These are phyloP conservation scores for Schwanniomyces occidentalis DNA, from an alignment of 805 yeast species.

Conservation along the genomic window DNA sequence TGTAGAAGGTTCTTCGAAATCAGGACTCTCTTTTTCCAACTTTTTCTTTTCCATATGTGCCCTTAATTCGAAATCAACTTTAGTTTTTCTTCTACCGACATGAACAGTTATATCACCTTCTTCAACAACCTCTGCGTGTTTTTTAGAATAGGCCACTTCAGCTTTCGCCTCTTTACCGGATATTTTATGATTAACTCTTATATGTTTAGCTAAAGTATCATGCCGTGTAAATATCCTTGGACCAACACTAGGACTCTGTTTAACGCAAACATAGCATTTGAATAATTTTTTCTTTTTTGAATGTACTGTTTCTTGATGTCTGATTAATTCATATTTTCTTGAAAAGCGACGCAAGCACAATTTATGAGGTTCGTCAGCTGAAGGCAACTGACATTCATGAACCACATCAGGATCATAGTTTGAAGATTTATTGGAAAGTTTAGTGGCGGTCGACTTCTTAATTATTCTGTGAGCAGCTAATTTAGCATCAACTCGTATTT, in stretches of 20 bases:
- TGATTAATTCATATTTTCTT: slow-evolving; percentile 82
- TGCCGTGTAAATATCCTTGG: slow-evolving; percentile 87
- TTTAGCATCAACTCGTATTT: slow-evolving; percentile 22
- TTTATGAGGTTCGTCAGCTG: slow-evolving; percentile 42
- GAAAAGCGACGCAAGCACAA: slow-evolving; percentile 44
- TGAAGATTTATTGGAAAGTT: slow-evolving; percentile 32
- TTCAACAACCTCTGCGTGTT: slow-evolving; percentile 48
- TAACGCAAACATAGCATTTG: slow-evolving; percentile 85
- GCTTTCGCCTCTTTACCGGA: slow-evolving; percentile 49
- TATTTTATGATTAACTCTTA: slow-evolving; percentile 49
- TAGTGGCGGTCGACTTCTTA: slow-evolving; percentile 23
- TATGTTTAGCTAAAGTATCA: slow-evolving; percentile 92
- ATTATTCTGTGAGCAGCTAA: slow-evolving; percentile 29
- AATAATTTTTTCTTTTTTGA: slow-evolving; percentile 83
- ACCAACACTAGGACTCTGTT: slow-evolving; percentile 52
- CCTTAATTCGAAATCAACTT: slow-evolving; percentile 45
- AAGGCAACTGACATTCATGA: slow-evolving; percentile 47
- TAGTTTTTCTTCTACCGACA: slow-evolving; percentile 46
- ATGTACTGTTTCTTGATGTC: slow-evolving; percentile 97
- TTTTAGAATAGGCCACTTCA: slow-evolving; percentile 46
- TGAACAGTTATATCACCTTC: slow-evolving; percentile 49
- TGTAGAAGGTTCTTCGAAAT: slow-evolving; percentile 6
- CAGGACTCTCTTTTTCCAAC: slow-evolving; percentile 13
- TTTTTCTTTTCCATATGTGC: slow-evolving; percentile 44
- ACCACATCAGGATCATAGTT: slow-evolving; percentile 49